A percentile compares a stretch with the other conserved stretches of the same genome.
phyloP scores from a whole-genome alignment of 202 grass and related monocot genomes.

The Musa balbisiana region DNA sequence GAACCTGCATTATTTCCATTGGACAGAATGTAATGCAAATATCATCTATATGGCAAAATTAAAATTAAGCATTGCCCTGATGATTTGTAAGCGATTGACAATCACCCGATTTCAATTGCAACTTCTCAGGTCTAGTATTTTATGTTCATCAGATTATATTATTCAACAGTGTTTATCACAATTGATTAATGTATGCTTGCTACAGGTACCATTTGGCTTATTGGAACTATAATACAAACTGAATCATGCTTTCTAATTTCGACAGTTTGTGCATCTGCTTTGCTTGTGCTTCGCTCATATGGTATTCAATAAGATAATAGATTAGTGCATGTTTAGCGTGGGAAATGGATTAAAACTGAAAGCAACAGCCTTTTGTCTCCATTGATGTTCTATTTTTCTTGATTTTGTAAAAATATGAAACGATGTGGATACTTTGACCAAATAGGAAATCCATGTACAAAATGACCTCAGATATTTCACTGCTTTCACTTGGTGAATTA shows the following conservation, averaged over 20 bases:
- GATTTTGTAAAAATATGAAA: background rate
- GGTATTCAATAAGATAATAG: constrained; percentile 4
- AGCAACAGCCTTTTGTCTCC: background rate
- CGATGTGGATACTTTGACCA: background rate
- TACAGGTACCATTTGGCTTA: background rate
- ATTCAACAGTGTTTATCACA: too few species aligned
- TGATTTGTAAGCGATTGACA: too few species aligned
- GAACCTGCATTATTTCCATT: too few species aligned
- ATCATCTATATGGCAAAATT: background rate
- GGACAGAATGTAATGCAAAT: background rate
- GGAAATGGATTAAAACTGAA: background rate
- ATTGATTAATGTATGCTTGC: background rate
- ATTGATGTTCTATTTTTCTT: background rate
- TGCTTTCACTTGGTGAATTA: background rate
- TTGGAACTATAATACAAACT: background rate
- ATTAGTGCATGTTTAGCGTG: background rate
- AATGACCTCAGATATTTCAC: background rate
- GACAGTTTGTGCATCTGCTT: background rate
- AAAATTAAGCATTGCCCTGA: background rate
- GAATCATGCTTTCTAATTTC: background rate
- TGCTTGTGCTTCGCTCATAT: background rate
- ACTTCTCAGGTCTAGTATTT: too few species aligned
- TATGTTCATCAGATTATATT: too few species aligned
- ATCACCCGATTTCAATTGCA: too few species aligned
- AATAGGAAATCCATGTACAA: background rate